A percentile compares a stretch with the other conserved stretches of the same genome.
Conservation (phyloP, 768 basidiomycete species). For the Candolleomyces efflorescens region DNA sequence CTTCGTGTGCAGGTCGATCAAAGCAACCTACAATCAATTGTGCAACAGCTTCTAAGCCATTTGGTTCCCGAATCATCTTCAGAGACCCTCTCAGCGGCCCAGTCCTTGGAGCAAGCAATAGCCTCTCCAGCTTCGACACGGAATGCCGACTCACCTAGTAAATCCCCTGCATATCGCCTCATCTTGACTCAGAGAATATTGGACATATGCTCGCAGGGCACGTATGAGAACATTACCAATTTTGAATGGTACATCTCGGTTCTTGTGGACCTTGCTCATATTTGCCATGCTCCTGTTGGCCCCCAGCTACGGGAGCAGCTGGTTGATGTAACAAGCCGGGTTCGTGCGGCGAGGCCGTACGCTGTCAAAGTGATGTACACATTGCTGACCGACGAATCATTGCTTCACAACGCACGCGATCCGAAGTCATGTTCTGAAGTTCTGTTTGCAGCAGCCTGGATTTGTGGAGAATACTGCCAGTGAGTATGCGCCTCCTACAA, state of each 20-base stretch:
- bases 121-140: conserved; percentile 31
- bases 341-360: conserved; percentile 68
- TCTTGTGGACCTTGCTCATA: conserved; percentile 85
- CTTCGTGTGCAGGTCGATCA: conserved; percentile 61
- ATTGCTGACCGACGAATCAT: conserved; percentile 72
- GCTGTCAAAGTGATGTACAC: conserved; percentile 83
- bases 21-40: conserved; percentile 82
- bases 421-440: conserved; percentile 79
- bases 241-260: conserved; percentile 99
- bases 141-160: conserved; percentile 46
- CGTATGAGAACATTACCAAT: conserved; percentile 84
- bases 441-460: conserved; percentile 93
- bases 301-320: conserved; percentile 76
- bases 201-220: conserved; percentile 78
- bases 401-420: conserved; percentile 63
- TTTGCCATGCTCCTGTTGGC: conserved; percentile 79
- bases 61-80: conserved; percentile 60
- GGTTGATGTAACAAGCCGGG: conserved; percentile 83
- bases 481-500: conserved; percentile 33
- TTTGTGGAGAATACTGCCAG: conserved; percentile 93
- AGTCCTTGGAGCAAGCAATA: conserved; percentile 45
- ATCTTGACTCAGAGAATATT: conserved; percentile 79
- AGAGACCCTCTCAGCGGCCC: conserved; percentile 55
- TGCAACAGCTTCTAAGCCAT: conserved; percentile 86
- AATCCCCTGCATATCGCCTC: conserved; percentile 83